Percentiles rank a stretch among this genome's conserved stretches.
Conservation (phyloP, 305 asterid species). For the Rubia peregrina region DNA sequence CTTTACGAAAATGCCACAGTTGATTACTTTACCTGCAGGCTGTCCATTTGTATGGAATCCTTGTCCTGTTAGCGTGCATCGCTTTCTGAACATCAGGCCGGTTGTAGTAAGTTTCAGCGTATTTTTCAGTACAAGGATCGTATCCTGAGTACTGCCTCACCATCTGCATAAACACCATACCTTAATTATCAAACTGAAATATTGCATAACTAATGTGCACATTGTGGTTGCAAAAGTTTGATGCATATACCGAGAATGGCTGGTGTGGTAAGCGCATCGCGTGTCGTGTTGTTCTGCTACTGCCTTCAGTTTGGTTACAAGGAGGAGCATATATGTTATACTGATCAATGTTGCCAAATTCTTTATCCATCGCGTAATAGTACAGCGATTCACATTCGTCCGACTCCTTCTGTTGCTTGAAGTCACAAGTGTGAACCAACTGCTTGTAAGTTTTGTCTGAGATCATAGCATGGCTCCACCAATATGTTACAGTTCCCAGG, state of each 20-base stretch:
- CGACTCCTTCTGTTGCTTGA: conserved; percentile 57
- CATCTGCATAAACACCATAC: conserved; percentile 16
- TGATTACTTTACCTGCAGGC: conserved; percentile 64
- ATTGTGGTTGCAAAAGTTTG: not conserved
- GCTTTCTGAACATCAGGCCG: conserved; percentile 85
- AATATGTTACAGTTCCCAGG: conserved; percentile 82
- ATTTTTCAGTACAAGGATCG: conserved; percentile 89
- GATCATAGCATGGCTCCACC: conserved; percentile 99
- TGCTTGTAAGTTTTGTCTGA: conserved; percentile 74
- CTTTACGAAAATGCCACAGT: not conserved
- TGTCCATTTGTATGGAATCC: conserved; percentile 79
- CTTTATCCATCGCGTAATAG: conserved; percentile 91
- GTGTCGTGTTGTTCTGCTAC: conserved; percentile 25
- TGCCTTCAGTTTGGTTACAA: conserved; percentile 62
- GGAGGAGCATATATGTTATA: conserved; percentile 93
- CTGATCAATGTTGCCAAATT: conserved; percentile 89
- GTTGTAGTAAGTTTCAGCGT: conserved; percentile 80
- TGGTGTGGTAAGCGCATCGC: conserved; percentile 65
- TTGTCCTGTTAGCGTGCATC: conserved; percentile 63
- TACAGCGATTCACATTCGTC: conserved; percentile 78
- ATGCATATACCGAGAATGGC: conserved; percentile 26
- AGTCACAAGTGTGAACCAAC: conserved; percentile 74
- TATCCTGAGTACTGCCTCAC: conserved; percentile 55
- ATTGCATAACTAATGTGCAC: not conserved
- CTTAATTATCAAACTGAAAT: not conserved